Evolutionary conservation across 164 flowering plant genomes (phyloP), one percentile per base, ranked within the genome.

Genomic region (Cinnamomum chago): DNA sequence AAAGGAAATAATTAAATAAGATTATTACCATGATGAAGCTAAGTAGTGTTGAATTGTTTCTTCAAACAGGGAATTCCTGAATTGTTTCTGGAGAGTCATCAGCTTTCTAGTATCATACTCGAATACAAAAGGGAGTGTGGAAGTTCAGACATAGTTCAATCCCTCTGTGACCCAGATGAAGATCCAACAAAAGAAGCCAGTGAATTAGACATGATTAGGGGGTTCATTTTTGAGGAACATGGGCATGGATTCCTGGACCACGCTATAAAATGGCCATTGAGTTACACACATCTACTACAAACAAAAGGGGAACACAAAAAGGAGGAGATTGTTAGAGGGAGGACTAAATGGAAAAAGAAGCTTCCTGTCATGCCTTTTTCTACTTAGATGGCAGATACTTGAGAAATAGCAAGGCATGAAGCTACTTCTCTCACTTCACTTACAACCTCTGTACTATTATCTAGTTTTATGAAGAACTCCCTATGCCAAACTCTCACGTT

Each of bases 81-180:
- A 40, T 47, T 70, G 1, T 74, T 87, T 76, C 70, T 86, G 85
- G 86, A 86, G 80, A 70, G 73, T 27, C 85, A 85, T 75, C 91
- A 87, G 76, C 87, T 90, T 1, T 86, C 87, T 23, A 71, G 81
- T 52, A 87, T 91, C 70, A 77, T 75, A 67, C 77, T 86, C 33
- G 89, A 89, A 69, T 88, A 90, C 70, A 83, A 87, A 78, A 89
- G 84, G 75, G 92, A 90, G 80, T 90, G 92, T 77, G 87, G 88
- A 66, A 83, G 81, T 52, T 85, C 89, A 73, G 89, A 90, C 75
- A 65, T 72, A 27, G 91, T 90, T 62, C 84, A 89, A 76, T 86
- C 95, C 25, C 85, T 88, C 0, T 86, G 90, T 70, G 81, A 89
- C 58, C 91, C 89, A 14, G 83, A 85, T 70, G 84, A 84, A 62